Evolutionary conservation across 2,329 filamentous ascomycete species (phyloP).

Genomic region (Stachybotrys elegans): DNA sequence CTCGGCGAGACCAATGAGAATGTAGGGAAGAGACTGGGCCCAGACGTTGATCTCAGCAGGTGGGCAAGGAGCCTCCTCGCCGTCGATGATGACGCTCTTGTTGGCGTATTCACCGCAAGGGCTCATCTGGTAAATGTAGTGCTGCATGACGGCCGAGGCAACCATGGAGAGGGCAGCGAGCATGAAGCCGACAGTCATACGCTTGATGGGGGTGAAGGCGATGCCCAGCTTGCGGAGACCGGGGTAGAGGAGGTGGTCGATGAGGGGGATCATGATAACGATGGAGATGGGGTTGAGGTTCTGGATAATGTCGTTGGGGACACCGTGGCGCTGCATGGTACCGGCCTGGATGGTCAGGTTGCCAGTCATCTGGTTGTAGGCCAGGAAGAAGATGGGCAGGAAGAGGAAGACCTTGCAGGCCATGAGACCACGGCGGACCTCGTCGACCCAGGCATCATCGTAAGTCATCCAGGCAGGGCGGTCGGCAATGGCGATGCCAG

Average conservation of each 20-base stretch:
- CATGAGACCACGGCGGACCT: constrained; percentile 64
- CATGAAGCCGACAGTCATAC: constrained; percentile 66
- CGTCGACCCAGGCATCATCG: constrained; percentile 78
- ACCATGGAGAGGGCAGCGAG: constrained; percentile 59
- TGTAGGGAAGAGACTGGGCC: constrained; percentile 48
- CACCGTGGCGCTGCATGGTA: constrained; percentile 61
- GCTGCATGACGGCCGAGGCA: constrained; percentile 50
- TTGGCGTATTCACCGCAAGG: constrained; percentile 54
- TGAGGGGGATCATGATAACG: constrained; percentile 69
- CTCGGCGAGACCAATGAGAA: constrained; percentile 47
- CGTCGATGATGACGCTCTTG: constrained; percentile 13
- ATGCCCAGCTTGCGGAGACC: constrained; percentile 57
- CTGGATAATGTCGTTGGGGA: constrained; percentile 73
- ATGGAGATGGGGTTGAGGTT: constrained; percentile 73
- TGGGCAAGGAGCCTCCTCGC: constrained; percentile 38
- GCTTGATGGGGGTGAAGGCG: constrained; percentile 70
- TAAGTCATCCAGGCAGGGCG: constrained; percentile 75
- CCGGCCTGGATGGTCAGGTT: constrained; percentile 60
- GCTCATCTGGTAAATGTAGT: constrained; percentile 60
- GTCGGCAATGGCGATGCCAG: constrained; percentile 45
- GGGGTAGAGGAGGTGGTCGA: constrained; percentile 67
- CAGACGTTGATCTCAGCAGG: constrained; percentile 61
- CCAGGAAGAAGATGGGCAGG: constrained; percentile 58
- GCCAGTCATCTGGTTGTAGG: constrained; percentile 56
- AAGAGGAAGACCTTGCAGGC: constrained; percentile 70